Evolutionary conservation across 495 filamentous ascomycete species (phyloP), one percentile per base, ranked within the genome.

Genomic region (Pyronema omphalodes): DNA sequence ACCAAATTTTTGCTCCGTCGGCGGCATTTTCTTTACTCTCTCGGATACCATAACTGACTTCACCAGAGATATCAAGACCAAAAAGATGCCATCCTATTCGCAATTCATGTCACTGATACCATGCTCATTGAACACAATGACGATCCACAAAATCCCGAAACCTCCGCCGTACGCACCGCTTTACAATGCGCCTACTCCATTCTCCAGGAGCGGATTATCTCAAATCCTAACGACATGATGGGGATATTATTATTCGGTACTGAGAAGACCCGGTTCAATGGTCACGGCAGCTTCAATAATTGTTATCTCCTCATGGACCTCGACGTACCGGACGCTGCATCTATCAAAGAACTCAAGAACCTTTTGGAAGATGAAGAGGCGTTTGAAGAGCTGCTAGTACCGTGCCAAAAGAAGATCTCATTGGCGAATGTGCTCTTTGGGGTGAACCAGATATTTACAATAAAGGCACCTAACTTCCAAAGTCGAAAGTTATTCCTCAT

Each of bases 181-280:
- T 72, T 99, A 23, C 93, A 93, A 72, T 94, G 88, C 63, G 89
- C 93, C 51, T 93, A 94, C 60, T 76, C 84, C 52, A 74, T 99
- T 52, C 94, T 96, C 82, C 88, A 95, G 69, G 89, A 94, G 68
- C 82, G 93, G 54, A 95, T 99, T 60, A 95, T 99, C 62, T 88
- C 88, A 2, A 88, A 88, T 57, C 93, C 93, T 0, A 86, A 81
- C 63, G 91, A 96, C 60, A 93, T 95, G 89, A 94, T 99, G 72
- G 89, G 89, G 3, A 82, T 99, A 7, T 66, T 99, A n/a, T 76
- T 99, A 7, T 96, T 91, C 57, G 87, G 88, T 9, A 96, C 89
- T 0, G 73, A 93, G 65, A 76, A 85, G 64, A 84, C 87, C 14
- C 89, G 83, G 59, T 89, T 93, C 61, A 76, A 77, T 15, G 83